These are phyloP conservation scores for Lactifluus hygrophoroides DNA, from an alignment of 768 basidiomycete genomes.

Conservation along the genomic window DNA sequence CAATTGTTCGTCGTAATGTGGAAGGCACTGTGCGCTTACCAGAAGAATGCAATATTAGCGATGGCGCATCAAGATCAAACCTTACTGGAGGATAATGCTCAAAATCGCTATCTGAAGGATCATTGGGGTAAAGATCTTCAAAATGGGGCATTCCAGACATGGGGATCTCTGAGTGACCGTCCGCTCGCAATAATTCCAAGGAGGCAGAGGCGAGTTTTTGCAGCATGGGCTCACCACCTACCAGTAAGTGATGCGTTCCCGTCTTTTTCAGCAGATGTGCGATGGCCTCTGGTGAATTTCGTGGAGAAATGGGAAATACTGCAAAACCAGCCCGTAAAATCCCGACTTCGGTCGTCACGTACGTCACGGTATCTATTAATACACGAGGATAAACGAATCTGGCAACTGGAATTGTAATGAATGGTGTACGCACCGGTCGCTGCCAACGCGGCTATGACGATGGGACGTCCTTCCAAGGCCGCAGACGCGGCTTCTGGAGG, in stretches of 20 bases:
- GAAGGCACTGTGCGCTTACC: conserved; percentile 12
- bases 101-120: conserved; percentile 2
- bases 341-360: conserved; percentile 25
- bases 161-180: background rate
- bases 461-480: conserved; percentile 14
- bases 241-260: conserved; percentile 26
- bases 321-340: conserved; percentile 34
- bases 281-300: conserved; percentile 37
- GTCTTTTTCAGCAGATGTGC: conserved; percentile 25
- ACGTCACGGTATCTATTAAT: conserved; percentile 22
- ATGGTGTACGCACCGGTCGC: conserved; percentile 16
- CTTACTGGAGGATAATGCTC: conserved; percentile 12
- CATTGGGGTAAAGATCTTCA: conserved; percentile 20
- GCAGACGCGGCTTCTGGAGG: conserved; percentile 1
- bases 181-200: conserved; percentile 6
- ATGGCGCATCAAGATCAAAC: conserved; percentile 17
- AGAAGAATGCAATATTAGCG: conserved; percentile 27
- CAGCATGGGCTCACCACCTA: conserved; percentile 19
- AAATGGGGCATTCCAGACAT: conserved; percentile 21
- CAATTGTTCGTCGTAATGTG: background rate
- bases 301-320: conserved; percentile 32
- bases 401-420: no score
- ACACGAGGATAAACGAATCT: no score
- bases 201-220: conserved; percentile 15
- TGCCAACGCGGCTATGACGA: conserved; percentile 19